Evolutionary conservation across 1,284 basidiomycete genomes (phyloP).

Genomic region (Cerioporus squamosus): DNA sequence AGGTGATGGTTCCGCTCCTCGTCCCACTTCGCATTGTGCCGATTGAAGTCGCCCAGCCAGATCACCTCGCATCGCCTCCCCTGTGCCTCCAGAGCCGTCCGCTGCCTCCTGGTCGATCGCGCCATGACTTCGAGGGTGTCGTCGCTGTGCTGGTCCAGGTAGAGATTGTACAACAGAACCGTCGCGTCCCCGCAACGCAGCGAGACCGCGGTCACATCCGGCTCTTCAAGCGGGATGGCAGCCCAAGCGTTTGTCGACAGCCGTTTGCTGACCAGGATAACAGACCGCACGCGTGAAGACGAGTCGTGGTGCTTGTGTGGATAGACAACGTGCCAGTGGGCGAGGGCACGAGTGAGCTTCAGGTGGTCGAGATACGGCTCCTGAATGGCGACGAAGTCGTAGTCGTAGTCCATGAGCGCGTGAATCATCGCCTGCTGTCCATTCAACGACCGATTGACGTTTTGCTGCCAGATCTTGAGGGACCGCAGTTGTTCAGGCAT

Average conservation of each 20-base stretch:
- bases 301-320: not conserved
- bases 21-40: conserved; percentile 53
- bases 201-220: conserved; percentile 35
- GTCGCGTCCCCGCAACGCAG: conserved; percentile 11
- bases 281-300: conserved; percentile 19
- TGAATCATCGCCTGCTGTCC: conserved; percentile 31
- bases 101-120: not conserved
- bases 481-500: no score
- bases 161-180: conserved; percentile 40
- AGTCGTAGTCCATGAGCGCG: conserved; percentile 19
- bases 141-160: conserved; percentile 36
- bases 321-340: no score
- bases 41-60: conserved; percentile 53
- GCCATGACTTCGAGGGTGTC: conserved; percentile 20
- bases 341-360: no score
- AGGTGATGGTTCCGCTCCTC: conserved; percentile 41
- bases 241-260: conserved; percentile 33
- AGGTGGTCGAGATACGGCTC: conserved; percentile 37
- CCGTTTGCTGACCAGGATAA: conserved; percentile 34
- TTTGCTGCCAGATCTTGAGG: conserved; percentile 31
- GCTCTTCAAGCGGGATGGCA: conserved; percentile 21
- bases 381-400: conserved; percentile 36
- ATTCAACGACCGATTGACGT: conserved; percentile 31
- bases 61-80: conserved; percentile 19
- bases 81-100: not conserved